These are phyloP conservation scores for Articulospora tetracladia DNA, from an alignment of 495 filamentous ascomycete genomes.

Conservation along the genomic window DNA sequence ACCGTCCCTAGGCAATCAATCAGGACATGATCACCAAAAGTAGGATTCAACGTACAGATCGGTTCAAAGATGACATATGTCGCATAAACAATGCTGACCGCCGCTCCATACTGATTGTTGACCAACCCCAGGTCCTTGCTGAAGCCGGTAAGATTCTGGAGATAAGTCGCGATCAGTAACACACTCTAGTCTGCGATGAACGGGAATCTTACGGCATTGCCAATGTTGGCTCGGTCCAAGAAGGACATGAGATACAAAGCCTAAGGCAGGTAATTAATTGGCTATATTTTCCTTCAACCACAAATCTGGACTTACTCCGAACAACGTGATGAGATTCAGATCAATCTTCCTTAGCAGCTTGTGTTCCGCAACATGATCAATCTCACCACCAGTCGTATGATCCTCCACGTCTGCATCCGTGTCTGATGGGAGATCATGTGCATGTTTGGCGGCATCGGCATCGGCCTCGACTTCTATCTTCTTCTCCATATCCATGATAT, in stretches of 20 bases:
- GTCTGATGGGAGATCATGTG: neutral
- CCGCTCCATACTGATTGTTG: neutral
- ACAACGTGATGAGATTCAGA: neutral
- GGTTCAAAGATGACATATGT: neutral
- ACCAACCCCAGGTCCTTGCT: neutral
- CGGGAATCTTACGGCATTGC: neutral
- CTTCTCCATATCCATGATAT: neutral
- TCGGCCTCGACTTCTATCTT: neutral
- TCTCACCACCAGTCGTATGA: neutral
- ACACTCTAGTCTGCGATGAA: neutral
- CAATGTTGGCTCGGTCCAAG: neutral
- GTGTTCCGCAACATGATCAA: neutral
- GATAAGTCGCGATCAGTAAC: neutral
- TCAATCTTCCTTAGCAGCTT: neutral
- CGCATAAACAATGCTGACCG: neutral
- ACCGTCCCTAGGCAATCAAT: slow-evolving; percentile 29
- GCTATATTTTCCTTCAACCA: neutral
- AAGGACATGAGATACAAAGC: neutral
- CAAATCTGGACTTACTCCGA: neutral
- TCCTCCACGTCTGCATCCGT: neutral
- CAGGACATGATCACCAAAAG: neutral
- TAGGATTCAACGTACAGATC: neutral
- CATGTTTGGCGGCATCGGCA: neutral
- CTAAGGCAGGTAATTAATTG: too few species aligned
- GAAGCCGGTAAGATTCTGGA: neutral